Conservation (phyloP, 495 filamentous ascomycete species). For the Hypomontagnella monticulosa region DNA sequence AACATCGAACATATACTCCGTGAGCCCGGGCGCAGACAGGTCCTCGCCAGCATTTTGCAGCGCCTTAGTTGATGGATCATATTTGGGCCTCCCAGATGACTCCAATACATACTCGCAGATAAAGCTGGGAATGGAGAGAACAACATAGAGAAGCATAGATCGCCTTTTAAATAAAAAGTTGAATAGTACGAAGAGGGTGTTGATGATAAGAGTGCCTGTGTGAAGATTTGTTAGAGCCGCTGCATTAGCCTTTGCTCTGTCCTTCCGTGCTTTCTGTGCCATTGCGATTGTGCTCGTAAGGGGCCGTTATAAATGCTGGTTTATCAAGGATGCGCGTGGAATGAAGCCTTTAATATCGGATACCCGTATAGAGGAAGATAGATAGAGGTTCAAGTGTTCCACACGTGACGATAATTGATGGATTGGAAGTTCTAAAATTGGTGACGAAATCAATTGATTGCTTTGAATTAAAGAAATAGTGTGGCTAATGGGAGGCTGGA, state of each 20-base stretch:
- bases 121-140: conserved; percentile 78
- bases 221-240: conserved; percentile 80
- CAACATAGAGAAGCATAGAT: conserved; percentile 73
- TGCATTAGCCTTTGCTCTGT: conserved; percentile 83
- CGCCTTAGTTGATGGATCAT: conserved; percentile 67
- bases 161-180: conserved; percentile 73
- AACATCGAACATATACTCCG: conserved; percentile 97
- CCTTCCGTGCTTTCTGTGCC: conserved; percentile 94
- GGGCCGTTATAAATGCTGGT: background rate
- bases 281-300: conserved; percentile 42
- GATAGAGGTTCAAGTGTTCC: too few species aligned
- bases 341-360: too few species aligned
- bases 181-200: conserved; percentile 75
- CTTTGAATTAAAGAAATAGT: too few species aligned
- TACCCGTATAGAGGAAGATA: too few species aligned
- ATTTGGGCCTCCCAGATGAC: conserved; percentile 79
- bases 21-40: conserved; percentile 85
- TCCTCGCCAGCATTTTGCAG: conserved; percentile 85
- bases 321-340: too few species aligned
- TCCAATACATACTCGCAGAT: conserved; percentile 86
- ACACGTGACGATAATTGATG: too few species aligned
- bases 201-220: conserved; percentile 72
- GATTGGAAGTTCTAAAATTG: too few species aligned
- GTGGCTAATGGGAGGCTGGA: too few species aligned
- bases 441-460: too few species aligned